phyloP scores from a whole-genome alignment of 805 yeast species.

The Hanseniaspora occidentalis region DNA sequence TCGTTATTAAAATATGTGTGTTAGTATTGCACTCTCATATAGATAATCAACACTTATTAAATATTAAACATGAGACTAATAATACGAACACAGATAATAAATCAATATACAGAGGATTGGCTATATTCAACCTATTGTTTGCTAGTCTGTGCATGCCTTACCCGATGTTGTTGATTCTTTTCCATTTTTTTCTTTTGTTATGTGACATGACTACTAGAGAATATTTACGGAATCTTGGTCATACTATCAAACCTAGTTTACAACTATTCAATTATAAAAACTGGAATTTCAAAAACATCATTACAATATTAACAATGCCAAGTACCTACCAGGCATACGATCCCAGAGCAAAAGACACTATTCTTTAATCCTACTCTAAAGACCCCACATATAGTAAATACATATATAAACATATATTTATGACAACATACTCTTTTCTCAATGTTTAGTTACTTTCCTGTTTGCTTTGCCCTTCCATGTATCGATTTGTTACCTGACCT shows the following conservation, averaged over 20 bases:
- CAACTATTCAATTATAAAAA: not conserved
- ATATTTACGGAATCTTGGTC: slow-evolving; percentile 29
- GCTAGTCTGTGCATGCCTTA: slow-evolving; percentile 35
- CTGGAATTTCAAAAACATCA: not conserved
- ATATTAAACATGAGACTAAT: slow-evolving; percentile 10
- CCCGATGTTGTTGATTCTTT: slow-evolving; percentile 39
- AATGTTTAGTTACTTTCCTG: too few species aligned
- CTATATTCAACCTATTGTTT: slow-evolving; percentile 42
- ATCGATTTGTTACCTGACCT: too few species aligned
- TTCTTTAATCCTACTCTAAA: not conserved
- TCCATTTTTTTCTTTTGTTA: slow-evolving; percentile 42
- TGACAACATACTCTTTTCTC: too few species aligned
- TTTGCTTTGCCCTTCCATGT: too few species aligned
- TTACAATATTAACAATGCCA: slow-evolving; percentile 1
- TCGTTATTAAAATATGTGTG: slow-evolving; percentile 15
- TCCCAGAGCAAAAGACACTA: not conserved
- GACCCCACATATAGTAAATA: too few species aligned
- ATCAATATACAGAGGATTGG: slow-evolving; percentile 26
- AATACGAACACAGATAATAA: slow-evolving; percentile 5
- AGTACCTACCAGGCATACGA: not conserved
- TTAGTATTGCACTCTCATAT: too few species aligned
- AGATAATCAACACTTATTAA: too few species aligned
- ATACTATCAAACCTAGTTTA: not conserved
- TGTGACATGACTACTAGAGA: slow-evolving; percentile 65
- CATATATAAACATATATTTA: too few species aligned